phyloP scores from a whole-genome alignment of 1,284 basidiomycete genomes.

The Rhodotorula sp. region DNA sequence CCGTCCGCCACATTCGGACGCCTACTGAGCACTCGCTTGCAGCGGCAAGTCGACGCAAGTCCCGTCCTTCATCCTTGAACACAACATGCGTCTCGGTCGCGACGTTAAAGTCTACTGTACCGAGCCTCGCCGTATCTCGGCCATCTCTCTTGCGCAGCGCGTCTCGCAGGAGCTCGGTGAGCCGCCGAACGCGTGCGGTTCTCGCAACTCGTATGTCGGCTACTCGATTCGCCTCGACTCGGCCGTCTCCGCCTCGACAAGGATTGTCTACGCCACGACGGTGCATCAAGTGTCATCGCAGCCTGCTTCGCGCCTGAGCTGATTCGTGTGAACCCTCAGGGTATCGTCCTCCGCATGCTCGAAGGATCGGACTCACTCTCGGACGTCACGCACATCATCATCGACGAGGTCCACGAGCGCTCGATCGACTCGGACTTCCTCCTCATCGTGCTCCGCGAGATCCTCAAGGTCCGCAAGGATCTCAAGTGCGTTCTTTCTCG shows the following conservation, averaged over 20 bases:
- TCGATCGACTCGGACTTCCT: slow-evolving; percentile 98
- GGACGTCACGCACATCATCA: slow-evolving; percentile 86
- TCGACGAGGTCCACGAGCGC: slow-evolving; percentile 89
- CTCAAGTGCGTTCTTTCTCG: slow-evolving; percentile 63
- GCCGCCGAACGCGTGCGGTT: slow-evolving; percentile 73
- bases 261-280: slow-evolving; percentile 68
- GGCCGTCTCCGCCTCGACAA: slow-evolving; percentile 52
- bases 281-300: slow-evolving; percentile 34
- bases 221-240: slow-evolving; percentile 92
- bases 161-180: slow-evolving; percentile 95
- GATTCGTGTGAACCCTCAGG: slow-evolving; percentile 58
- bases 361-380: slow-evolving; percentile 84
- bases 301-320: neutral
- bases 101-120: slow-evolving; percentile 93
- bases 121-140: slow-evolving; percentile 93
- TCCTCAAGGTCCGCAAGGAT: slow-evolving; percentile 73
- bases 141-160: slow-evolving; percentile 92
- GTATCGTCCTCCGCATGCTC: slow-evolving; percentile 95
- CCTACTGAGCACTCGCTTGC: slow-evolving; percentile 8
- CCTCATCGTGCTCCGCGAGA: slow-evolving; percentile 88
- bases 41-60: slow-evolving; percentile 98
- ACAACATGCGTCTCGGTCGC: slow-evolving; percentile 75
- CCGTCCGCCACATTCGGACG: too few relatives aligned
- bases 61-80: slow-evolving; percentile 90
- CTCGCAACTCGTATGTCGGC: slow-evolving; percentile 77